A percentile compares a stretch with the other conserved stretches of the same genome.
These are phyloP conservation scores for Penicillium hordei DNA, from an alignment of 2,329 filamentous ascomycete genomes.

Conservation along the genomic window DNA sequence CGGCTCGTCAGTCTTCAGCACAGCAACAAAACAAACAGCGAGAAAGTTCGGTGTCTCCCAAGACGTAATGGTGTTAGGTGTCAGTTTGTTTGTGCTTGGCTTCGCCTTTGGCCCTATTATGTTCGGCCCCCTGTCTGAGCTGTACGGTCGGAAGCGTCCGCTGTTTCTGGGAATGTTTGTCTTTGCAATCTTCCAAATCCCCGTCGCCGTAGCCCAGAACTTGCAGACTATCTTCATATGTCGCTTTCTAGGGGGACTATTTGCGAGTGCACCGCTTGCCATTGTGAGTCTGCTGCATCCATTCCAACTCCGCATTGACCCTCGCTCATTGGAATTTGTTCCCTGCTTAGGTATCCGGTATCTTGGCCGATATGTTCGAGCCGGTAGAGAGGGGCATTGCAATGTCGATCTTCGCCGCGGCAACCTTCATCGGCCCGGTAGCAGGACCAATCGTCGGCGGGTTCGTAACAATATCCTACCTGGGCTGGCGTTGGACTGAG, in stretches of 20 bases:
- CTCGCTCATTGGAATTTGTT: neutral
- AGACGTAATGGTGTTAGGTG: slow-evolving; percentile 44
- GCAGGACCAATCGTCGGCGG: slow-evolving; percentile 52
- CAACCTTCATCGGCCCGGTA: slow-evolving; percentile 53
- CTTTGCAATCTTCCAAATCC: slow-evolving; percentile 57
- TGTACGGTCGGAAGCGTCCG: slow-evolving; percentile 52
- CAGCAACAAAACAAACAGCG: slow-evolving; percentile 43
- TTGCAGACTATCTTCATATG: slow-evolving; percentile 55
- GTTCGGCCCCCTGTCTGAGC: slow-evolving; percentile 48
- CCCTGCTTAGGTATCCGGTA: slow-evolving; percentile 30
- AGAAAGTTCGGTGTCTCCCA: slow-evolving; percentile 45
- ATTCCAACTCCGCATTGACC: no score
- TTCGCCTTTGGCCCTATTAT: slow-evolving; percentile 56
- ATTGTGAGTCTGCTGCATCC: slow-evolving; percentile 41
- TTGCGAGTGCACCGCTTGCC: slow-evolving; percentile 52
- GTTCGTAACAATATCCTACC: slow-evolving; percentile 50
- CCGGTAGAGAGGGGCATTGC: slow-evolving; percentile 50
- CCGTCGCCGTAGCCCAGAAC: slow-evolving; percentile 55
- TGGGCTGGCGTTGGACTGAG: slow-evolving; percentile 59
- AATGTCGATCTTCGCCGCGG: slow-evolving; percentile 45
- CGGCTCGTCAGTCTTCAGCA: slow-evolving; percentile 43
- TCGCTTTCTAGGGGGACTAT: slow-evolving; percentile 56
- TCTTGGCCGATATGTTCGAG: slow-evolving; percentile 51
- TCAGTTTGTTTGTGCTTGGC: slow-evolving; percentile 48
- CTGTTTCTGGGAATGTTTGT: slow-evolving; percentile 51